Percentiles rank a stretch among this genome's conserved stretches.
Evolutionary conservation across 495 filamentous ascomycete genomes (phyloP).

Genomic region (Trichodelitschia bisporula): DNA sequence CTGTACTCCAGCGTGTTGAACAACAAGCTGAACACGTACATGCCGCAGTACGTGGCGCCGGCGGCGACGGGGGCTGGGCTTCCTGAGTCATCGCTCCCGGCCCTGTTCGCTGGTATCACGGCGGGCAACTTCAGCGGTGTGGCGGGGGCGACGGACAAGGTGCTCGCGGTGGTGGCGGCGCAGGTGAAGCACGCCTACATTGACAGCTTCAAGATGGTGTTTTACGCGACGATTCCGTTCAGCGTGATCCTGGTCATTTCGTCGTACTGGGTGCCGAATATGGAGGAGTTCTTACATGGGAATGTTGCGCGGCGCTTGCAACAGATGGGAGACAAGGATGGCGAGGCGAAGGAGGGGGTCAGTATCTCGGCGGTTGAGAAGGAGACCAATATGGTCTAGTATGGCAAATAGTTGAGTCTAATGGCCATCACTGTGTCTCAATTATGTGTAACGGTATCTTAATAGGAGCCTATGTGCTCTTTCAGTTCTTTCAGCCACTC

Average conservation of each 20-base stretch:
- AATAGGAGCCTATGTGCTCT: no score
- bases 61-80: slow-evolving; percentile 21
- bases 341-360: slow-evolving; percentile 5
- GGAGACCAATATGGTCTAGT: background rate
- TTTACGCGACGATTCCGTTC: slow-evolving; percentile 23
- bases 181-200: slow-evolving; percentile 19
- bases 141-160: slow-evolving; percentile 18
- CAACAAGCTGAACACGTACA: slow-evolving; percentile 17
- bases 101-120: slow-evolving; percentile 16
- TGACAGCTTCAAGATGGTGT: slow-evolving; percentile 21
- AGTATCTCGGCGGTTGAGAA: background rate
- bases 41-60: slow-evolving; percentile 18
- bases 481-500: no score
- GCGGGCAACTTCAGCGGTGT: slow-evolving; percentile 17
- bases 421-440: no score
- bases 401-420: no score
- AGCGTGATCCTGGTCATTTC: slow-evolving; percentile 20
- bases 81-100: slow-evolving; percentile 16
- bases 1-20: slow-evolving; percentile 24
- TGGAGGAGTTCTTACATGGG: slow-evolving; percentile 15
- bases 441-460: no score
- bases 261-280: slow-evolving; percentile 15
- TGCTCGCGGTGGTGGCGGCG: slow-evolving; percentile 14
- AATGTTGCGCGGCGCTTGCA: slow-evolving; percentile 18
- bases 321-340: slow-evolving; percentile 8